Conservation (phyloP, 345 rosid genomes). For the Brassica rapa region DNA sequence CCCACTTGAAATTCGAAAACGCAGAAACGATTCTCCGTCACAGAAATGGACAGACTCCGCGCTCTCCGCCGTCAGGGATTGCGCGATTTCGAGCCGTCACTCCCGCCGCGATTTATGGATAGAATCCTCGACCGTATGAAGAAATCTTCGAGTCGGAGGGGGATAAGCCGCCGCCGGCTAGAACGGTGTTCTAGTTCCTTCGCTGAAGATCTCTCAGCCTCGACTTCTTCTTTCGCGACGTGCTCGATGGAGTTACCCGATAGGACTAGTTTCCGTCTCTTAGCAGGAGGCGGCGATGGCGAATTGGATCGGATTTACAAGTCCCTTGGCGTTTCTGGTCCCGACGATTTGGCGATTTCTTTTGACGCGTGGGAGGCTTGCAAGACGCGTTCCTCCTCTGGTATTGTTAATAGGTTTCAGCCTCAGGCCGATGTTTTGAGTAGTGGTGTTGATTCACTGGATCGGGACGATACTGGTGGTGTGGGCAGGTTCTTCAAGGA, state of each 20-base stretch:
- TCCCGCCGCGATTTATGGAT: not conserved
- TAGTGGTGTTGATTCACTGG: no score
- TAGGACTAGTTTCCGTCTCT: not conserved
- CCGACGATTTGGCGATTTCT: no score
- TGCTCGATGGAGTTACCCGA: conserved; percentile 22
- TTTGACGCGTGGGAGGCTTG: no score
- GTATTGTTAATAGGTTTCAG: no score
- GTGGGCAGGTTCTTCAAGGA: no score
- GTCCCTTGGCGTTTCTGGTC: conserved; percentile 25
- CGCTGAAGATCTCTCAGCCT: not conserved
- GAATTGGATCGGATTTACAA: conserved; percentile 64
- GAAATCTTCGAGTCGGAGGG: not conserved
- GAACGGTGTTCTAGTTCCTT: not conserved
- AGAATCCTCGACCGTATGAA: not conserved
- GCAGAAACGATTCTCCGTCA: no score
- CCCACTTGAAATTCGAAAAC: not conserved
- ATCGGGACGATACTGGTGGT: no score
- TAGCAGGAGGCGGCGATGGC: conserved; percentile 37
- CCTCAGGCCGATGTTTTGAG: no score
- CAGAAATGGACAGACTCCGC: no score
- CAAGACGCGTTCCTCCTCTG: no score
- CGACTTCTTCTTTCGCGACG: not conserved
- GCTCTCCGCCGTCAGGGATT: not conserved
- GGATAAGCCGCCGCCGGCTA: not conserved
- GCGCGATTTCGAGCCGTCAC: not conserved